Conservation (phyloP, 2,329 filamentous ascomycete species). For the Acrocalymma vagum region DNA sequence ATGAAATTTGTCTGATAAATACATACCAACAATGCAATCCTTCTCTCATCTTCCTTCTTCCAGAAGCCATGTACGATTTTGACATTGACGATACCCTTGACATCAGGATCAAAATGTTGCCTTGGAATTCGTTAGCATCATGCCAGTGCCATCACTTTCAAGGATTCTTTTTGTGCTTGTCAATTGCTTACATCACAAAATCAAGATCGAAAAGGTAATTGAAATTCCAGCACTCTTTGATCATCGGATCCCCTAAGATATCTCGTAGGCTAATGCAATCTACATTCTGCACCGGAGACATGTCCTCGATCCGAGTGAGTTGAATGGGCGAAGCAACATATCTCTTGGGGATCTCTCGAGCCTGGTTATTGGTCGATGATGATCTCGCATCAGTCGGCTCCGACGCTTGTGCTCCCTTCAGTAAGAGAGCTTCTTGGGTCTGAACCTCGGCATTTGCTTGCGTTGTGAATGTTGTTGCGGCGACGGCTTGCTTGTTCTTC, state of each 20-base stretch:
- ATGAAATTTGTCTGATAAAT: background rate
- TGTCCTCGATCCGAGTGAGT: constrained; percentile 73
- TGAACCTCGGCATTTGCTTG: constrained; percentile 6
- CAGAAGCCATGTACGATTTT: constrained; percentile 71
- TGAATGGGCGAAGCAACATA: constrained; percentile 71
- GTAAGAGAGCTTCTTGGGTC: no score
- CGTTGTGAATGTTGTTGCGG: constrained; percentile 9
- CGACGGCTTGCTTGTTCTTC: constrained; percentile 17
- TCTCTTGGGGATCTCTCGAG: no score
- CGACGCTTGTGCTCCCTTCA: no score
- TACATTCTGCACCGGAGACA: constrained; percentile 67
- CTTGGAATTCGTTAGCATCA: constrained; percentile 26
- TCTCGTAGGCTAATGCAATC: constrained; percentile 73
- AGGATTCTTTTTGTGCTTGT: background rate
- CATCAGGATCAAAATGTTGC: constrained; percentile 65
- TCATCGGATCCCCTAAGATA: constrained; percentile 77
- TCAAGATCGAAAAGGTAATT: constrained; percentile 72
- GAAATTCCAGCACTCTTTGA: constrained; percentile 76
- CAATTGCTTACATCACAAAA: constrained; percentile 61
- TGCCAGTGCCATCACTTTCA: background rate
- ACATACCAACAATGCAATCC: constrained; percentile 65
- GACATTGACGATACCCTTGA: constrained; percentile 60
- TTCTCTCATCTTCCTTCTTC: constrained; percentile 71
- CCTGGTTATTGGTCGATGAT: no score
- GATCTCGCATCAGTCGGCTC: no score